phyloP scores from a whole-genome alignment of 1,284 basidiomycete genomes.

The Flammula alnicola region DNA sequence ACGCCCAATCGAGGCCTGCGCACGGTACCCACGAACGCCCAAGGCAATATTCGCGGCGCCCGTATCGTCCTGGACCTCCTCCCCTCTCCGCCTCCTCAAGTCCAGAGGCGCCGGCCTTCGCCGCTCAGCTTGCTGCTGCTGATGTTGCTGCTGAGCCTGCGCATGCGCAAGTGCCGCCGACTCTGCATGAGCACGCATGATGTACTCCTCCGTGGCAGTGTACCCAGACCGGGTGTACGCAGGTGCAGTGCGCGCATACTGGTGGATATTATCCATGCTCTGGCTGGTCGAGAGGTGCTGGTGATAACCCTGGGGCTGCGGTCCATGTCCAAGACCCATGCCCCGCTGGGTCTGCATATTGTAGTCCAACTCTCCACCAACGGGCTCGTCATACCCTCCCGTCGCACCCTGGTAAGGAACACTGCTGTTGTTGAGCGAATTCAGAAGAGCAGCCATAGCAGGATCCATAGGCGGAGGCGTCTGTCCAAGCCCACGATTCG shows the following conservation, averaged over 20 bases:
- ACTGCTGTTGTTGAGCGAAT: slow-evolving; percentile 37
- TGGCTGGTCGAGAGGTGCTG: slow-evolving; percentile 20
- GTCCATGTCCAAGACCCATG: slow-evolving; percentile 9
- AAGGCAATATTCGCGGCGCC: slow-evolving; percentile 38
- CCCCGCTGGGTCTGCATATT: slow-evolving; percentile 12
- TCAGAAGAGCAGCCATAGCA: slow-evolving; percentile 43
- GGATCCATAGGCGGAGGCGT: slow-evolving; percentile 35
- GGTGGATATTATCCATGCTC: slow-evolving; percentile 22
- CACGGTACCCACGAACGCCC: slow-evolving; percentile 46
- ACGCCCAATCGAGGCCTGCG: slow-evolving; percentile 38
- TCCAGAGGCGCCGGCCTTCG: slow-evolving; percentile 39
- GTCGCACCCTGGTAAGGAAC: slow-evolving; percentile 25
- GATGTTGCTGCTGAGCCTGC: slow-evolving; percentile 22
- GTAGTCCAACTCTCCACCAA: slow-evolving; percentile 11
- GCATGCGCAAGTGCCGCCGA: slow-evolving; percentile 21
- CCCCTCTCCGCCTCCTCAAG: slow-evolving; percentile 23
- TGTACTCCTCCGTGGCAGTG: slow-evolving; percentile 67
- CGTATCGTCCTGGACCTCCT: slow-evolving; percentile 23
- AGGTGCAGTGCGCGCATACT: slow-evolving; percentile 28
- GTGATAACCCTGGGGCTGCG: slow-evolving; percentile 9
- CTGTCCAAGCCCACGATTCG: slow-evolving; percentile 10
- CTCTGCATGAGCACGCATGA: slow-evolving; percentile 62
- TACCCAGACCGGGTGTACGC: slow-evolving; percentile 58
- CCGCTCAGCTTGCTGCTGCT: slow-evolving; percentile 29
- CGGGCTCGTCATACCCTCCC: slow-evolving; percentile 7